phyloP scores from a whole-genome alignment of 2,329 filamentous ascomycete species.

The Pseudopithomyces chartarum region DNA sequence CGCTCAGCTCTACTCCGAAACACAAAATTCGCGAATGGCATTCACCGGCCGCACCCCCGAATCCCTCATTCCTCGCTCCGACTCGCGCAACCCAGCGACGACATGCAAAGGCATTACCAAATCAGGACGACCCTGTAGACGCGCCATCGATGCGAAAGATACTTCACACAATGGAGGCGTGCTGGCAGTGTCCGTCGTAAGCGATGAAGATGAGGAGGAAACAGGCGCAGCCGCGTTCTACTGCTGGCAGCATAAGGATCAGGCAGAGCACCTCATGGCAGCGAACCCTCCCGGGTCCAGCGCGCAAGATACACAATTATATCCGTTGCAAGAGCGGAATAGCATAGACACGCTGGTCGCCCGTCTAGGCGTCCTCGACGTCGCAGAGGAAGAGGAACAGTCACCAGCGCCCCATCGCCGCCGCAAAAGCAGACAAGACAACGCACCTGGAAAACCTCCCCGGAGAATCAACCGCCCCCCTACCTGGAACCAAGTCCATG shows the following conservation, averaged over 20 bases:
- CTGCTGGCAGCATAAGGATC: slow-evolving; percentile 95
- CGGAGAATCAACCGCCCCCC: slow-evolving; percentile 44
- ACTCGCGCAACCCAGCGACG: slow-evolving; percentile 80
- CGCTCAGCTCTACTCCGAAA: slow-evolving; percentile 17
- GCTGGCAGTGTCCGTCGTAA: slow-evolving; percentile 46
- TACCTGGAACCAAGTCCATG: slow-evolving; percentile 52
- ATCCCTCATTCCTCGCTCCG: slow-evolving; percentile 74
- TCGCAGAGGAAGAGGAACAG: slow-evolving; percentile 51
- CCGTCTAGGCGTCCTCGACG: slow-evolving; percentile 73
- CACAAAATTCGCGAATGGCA: slow-evolving; percentile 13
- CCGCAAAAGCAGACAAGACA: slow-evolving; percentile 27
- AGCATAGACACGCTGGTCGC: slow-evolving; percentile 89
- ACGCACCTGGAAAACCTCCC: slow-evolving; percentile 23
- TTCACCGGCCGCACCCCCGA: slow-evolving; percentile 69
- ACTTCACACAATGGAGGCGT: slow-evolving; percentile 45
- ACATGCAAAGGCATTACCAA: slow-evolving; percentile 90
- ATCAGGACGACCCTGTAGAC: slow-evolving; percentile 81
- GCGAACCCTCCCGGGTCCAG: slow-evolving; percentile 19
- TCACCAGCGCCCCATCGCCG: slow-evolving; percentile 42
- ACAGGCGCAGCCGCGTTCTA: slow-evolving; percentile 68
- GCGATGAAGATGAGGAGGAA: slow-evolving; percentile 55
- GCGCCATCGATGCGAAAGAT: slow-evolving; percentile 63
- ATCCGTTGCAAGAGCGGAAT: slow-evolving; percentile 67
- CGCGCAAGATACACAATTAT: slow-evolving; percentile 49
- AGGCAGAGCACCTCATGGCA: slow-evolving; percentile 61